Conservation (phyloP, 768 basidiomycete genomes). For the Calocybe indica region DNA sequence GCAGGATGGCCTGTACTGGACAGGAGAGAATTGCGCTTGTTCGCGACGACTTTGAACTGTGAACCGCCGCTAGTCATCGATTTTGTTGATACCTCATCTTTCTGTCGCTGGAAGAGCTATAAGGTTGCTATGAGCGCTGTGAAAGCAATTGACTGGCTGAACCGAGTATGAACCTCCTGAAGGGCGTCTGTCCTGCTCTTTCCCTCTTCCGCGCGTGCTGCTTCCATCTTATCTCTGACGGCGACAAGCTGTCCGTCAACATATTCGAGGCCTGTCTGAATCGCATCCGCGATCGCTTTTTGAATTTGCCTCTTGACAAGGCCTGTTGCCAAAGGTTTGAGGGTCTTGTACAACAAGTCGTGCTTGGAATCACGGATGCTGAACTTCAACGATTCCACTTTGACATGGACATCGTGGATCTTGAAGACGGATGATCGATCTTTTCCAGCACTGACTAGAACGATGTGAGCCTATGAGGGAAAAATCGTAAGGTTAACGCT, state of each 20-base stretch:
- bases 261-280: constrained; percentile 80
- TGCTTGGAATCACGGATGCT: constrained; percentile 90
- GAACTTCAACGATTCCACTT: constrained; percentile 86
- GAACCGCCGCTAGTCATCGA: constrained; percentile 25
- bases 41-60: constrained; percentile 77
- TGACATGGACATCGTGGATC: constrained; percentile 66
- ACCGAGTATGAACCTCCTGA: constrained; percentile 41
- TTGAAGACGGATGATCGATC: constrained; percentile 70
- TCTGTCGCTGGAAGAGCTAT: constrained; percentile 57
- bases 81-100: constrained; percentile 26
- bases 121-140: constrained; percentile 3
- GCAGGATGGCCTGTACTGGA: constrained; percentile 56
- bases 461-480: constrained; percentile 43
- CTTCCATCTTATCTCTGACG: constrained; percentile 77
- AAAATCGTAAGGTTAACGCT: background rate
- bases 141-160: background rate
- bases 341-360: constrained; percentile 80
- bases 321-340: constrained; percentile 72
- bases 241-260: constrained; percentile 84
- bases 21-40: constrained; percentile 67
- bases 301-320: constrained; percentile 73
- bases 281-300: constrained; percentile 53
- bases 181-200: constrained; percentile 41
- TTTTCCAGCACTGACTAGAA: constrained; percentile 52
- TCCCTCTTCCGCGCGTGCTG: constrained; percentile 36